These are phyloP conservation scores for Dillenia turbinata DNA, from an alignment of 164 flowering plant species.

Conservation along the genomic window DNA sequence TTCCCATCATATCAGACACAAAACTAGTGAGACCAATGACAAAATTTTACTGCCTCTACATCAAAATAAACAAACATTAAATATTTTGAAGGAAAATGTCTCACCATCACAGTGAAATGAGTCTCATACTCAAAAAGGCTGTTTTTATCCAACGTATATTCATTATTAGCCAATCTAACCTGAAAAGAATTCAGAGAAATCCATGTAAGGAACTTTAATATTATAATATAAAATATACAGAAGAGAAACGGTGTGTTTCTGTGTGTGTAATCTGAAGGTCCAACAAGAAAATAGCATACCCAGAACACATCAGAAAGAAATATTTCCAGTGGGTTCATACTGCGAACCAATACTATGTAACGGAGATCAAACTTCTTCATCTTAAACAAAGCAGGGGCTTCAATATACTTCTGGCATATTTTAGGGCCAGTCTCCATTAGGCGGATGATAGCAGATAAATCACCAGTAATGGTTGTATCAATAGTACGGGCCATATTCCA, in stretches of 20 bases:
- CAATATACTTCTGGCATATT: slow-evolving; percentile 97
- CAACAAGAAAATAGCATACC: slow-evolving; percentile 40
- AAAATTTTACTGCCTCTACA: no score
- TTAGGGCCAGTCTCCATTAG: slow-evolving; percentile 99
- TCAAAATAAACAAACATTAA: no score
- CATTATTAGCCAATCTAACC: slow-evolving; percentile 91
- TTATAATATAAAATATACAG: neutral
- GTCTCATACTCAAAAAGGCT: slow-evolving; percentile 89
- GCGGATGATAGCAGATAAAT: slow-evolving; percentile 85
- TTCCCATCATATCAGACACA: no score
- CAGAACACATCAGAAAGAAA: slow-evolving; percentile 86
- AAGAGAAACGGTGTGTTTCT: no score
- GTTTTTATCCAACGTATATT: slow-evolving; percentile 68
- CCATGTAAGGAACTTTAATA: neutral
- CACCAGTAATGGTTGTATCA: slow-evolving; percentile 84
- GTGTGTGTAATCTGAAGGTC: no score
- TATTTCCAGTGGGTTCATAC: slow-evolving; percentile 79
- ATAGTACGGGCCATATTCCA: slow-evolving; percentile 99
- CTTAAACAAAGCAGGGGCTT: slow-evolving; percentile 77
- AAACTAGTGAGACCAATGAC: no score
- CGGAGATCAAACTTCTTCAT: slow-evolving; percentile 96
- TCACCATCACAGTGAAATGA: slow-evolving; percentile 98
- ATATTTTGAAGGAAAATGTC: neutral
- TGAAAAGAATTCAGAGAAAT: slow-evolving; percentile 25
- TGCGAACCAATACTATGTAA: slow-evolving; percentile 84